phyloP scores from a whole-genome alignment of 352 stramenopile species.

The Phytophthora multivora region DNA sequence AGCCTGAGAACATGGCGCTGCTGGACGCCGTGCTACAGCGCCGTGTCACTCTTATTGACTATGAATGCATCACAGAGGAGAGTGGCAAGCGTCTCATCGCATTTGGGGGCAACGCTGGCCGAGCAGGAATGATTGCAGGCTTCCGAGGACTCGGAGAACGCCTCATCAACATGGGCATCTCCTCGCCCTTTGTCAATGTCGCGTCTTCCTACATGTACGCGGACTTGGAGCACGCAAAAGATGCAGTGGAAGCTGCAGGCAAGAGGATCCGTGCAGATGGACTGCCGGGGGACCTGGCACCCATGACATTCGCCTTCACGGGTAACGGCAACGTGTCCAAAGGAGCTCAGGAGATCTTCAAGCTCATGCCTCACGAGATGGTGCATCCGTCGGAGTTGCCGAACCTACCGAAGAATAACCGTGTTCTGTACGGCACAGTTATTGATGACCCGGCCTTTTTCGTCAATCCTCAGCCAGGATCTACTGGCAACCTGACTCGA shows the following conservation, averaged over 20 bases:
- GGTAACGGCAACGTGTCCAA: constrained; percentile 94
- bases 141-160: constrained; percentile 94
- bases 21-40: constrained; percentile 92
- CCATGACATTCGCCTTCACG: constrained; percentile 94
- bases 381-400: constrained; percentile 88
- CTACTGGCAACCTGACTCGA: constrained; percentile 29
- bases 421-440: constrained; percentile 79
- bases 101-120: constrained; percentile 94
- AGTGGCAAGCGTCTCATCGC: constrained; percentile 90
- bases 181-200: constrained; percentile 95
- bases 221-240: constrained; percentile 89
- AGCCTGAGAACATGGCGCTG: constrained; percentile 96
- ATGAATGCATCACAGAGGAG: constrained; percentile 94
- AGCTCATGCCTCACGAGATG: constrained; percentile 94
- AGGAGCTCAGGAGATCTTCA: constrained; percentile 95
- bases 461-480: constrained; percentile 54
- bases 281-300: constrained; percentile 73
- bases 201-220: constrained; percentile 95
- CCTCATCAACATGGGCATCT: constrained; percentile 92
- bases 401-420: constrained; percentile 66
- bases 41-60: constrained; percentile 95
- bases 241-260: constrained; percentile 82
- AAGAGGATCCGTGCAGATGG: constrained; percentile 82
- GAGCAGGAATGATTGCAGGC: constrained; percentile 94
- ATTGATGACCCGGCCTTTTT: constrained; percentile 75